Evolutionary conservation across 225 moss, liverwort and hornwort genomes (phyloP), one percentile per base, ranked within the genome.

Genomic region (Bryoerythrophyllum caledonicum): DNA sequence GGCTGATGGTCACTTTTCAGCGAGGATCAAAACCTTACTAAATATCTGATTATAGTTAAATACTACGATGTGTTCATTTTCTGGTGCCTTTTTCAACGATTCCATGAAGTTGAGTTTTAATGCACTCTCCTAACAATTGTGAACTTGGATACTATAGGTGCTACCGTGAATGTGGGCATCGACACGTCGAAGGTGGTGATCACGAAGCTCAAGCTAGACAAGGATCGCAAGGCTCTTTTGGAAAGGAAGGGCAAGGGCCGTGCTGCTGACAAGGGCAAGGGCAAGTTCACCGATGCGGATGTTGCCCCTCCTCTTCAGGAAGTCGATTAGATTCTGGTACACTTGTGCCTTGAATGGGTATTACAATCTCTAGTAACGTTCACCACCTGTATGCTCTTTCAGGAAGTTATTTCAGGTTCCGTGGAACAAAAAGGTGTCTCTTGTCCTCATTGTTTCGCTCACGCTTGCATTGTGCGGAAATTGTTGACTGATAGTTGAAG

Each of bases 181-280:
- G 93, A 96, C 76, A 85, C 93, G 16, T 93, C 91, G 8, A 96
- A 96, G 87, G 93, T 93, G 44, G 90, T 96, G 65, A 90, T 96
- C 43, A 96, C 93, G 32, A 96, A 96, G 85, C 82, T 93, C 60
- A 96, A 92, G 82, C 70, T 96, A 0, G 93, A 96, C 77, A 93
- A 96, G 89, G 96, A 96, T 48, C 89, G 96, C 5, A 96, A 93
- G 83, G 74, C 96, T 65, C 89, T 96, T 8, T 85, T 96, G 24
- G 93, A 96, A 65, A 93, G 93, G 87, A 93, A 93, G 82, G 96
- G 93, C 38, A 96, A 96, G 86, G 93, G 93, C 25, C 90, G 91
- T 73, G 70, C 83, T 58, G 93, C 89, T 35, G 91, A 93, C 48
- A 96, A 96, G 78, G 96, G 96, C 32, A 96, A 96, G 81, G 96